Conservation (phyloP, 2,329 filamentous ascomycete species). For the Rutstroemia sp. region DNA sequence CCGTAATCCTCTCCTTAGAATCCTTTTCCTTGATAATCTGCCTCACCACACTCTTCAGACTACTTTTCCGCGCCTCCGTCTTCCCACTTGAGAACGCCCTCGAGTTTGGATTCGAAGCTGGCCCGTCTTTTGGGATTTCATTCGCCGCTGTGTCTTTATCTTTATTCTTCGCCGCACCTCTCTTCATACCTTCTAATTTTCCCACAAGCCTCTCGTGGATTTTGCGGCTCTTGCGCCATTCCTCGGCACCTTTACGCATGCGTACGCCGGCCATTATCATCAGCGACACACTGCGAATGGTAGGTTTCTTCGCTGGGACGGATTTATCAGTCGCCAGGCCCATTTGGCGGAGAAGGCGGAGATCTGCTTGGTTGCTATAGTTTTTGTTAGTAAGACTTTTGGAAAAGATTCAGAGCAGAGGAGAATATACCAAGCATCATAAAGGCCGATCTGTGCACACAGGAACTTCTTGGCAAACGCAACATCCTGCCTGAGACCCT, state of each 20-base stretch:
- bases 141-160: neutral
- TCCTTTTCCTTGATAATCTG: neutral
- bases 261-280: slow-evolving; percentile 42
- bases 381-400: neutral
- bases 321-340: slow-evolving; percentile 42
- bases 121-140: neutral
- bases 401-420: neutral
- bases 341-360: slow-evolving; percentile 78
- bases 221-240: slow-evolving; percentile 43
- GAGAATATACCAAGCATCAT: slow-evolving; percentile 76
- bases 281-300: slow-evolving; percentile 40
- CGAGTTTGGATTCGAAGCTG: neutral
- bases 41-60: slow-evolving; percentile 3
- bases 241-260: slow-evolving; percentile 41
- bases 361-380: slow-evolving; percentile 80
- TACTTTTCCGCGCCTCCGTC: neutral
- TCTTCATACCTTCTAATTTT: slow-evolving; percentile 22
- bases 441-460: slow-evolving; percentile 70
- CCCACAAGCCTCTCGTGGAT: slow-evolving; percentile 31
- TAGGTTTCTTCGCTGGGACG: slow-evolving; percentile 13
- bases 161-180: slow-evolving; percentile 4
- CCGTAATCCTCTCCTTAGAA: neutral
- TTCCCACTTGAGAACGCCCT: neutral
- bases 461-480: slow-evolving; percentile 85
- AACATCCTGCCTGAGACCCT: slow-evolving; percentile 69